Evolutionary conservation across 345 rosid species (phyloP), one percentile per base, ranked within the genome.

Genomic region (Eucalyptus curtisii): DNA sequence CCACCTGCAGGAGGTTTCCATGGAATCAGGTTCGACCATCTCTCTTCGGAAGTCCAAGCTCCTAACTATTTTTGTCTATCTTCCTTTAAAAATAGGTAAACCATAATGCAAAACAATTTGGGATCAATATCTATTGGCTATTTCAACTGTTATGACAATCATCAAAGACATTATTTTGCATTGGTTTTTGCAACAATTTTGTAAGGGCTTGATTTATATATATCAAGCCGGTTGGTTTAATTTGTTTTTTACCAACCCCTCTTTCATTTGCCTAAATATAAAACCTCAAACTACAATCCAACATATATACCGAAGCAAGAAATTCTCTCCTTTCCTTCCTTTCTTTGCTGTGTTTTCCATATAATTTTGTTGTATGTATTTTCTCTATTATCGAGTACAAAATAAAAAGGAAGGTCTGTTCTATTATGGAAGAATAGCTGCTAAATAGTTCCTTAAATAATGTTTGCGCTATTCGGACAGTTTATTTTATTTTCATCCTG

Each of bases 1-100:
- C 99, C 25, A 90, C 96, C 57, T 93, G 95, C 93, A 94, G 92
- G 66, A 93, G 97, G 82, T 97, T 97, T 87, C 99, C 99, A 27
- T 90, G 96, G 89, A 96, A 92, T 92, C 97, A 95, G 93, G 98
- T 95, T 14, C 68, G 68, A 59, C 0, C 33, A 27, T 8, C 7
- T 59, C 68, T 27, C 68, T 27, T 27, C 68, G 3, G 31, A 59
- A 59, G 68, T 27, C 31, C 31, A 5, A 12, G 66, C 66, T 59
- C 33, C 68, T 12, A 12, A 59, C 16, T 59, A 59, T 59, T 59
- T 59, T 59, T 59, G 31, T 59, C 16, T 59, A 13, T 27, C 68
- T 59, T 59, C 68, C 31, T 30, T 27, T 59, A 11, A 59, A 2
- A 59, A 59, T 27, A 12, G 68, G 14, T 27, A 31, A 27, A 59